Base-by-base conservation (phyloP, 2,329 filamentous ascomycete genomes). In the Sporothrix variecibatus region DNA sequence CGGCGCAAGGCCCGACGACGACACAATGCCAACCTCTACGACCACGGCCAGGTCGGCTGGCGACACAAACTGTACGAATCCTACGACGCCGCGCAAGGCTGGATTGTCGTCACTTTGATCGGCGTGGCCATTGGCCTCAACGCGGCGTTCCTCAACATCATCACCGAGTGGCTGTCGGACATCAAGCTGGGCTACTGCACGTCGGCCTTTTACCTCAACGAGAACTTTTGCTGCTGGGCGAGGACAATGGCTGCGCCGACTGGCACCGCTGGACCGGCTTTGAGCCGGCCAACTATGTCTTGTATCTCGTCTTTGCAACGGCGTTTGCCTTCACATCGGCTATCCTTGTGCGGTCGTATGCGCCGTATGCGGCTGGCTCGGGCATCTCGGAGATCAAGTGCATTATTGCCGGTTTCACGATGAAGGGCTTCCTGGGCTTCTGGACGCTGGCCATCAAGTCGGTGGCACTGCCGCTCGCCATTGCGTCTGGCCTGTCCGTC, bases 351-450 rank as follows among this genome's bases (percentile, higher is more conserved):
- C 96, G 94, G 81, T 91, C 90, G 0, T 98, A 96, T 82, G 95
- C 96, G 4, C 96, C 96, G 0, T 99, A 99, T 81, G 96, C 96
- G 12, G 96, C 96, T 46, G 96, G 96, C 20, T 97, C 94, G 15
- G 96, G 96, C 56, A 99, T 99, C 74, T 98, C 94, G 15, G 96
- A 99, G 84, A 99, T 99, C 87, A 99, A 99, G 83, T 97, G 94
- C 83, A 98, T 99, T 80, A 97, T 99, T 80, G 96, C 95, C 4
- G 96, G 96, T 2, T 99, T 99, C 81, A 94, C 98, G 69, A 99
- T 99, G 96, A 98, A 98, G 83, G 96, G 95, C 0, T 99, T 99
- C 80, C 87, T 99, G 20, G 94, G 95, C 26, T 92, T 92, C 78
- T 94, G 94, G 89, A 98, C 96, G 5, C 86, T 99, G 43, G 82